phyloP scores from a whole-genome alignment of 1,139 yeast genomes.

The Hanseniaspora uvarum region DNA sequence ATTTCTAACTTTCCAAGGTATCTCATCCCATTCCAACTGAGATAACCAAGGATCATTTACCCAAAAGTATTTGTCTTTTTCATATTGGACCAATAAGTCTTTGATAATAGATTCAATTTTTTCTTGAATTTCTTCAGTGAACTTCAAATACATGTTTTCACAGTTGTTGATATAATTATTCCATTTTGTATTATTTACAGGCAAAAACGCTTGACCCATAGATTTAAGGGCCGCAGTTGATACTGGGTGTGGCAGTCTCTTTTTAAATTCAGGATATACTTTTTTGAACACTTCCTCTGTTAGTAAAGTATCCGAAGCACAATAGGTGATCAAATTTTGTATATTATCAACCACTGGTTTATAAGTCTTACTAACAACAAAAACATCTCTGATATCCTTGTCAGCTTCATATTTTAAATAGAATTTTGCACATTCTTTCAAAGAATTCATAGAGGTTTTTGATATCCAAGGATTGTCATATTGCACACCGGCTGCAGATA shows the following conservation, averaged over 20 bases:
- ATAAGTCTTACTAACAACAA: conserved; percentile 44
- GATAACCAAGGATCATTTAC: conserved; percentile 72
- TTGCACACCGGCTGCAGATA: conserved; percentile 18
- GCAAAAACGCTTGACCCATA: conserved; percentile 66
- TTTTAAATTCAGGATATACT: conserved; percentile 57
- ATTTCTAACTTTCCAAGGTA: conserved; percentile 53
- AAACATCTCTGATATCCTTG: conserved; percentile 56
- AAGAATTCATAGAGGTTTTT: conserved; percentile 66
- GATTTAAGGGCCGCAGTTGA: conserved; percentile 80
- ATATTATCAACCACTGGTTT: conserved; percentile 49
- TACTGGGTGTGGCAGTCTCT: conserved; percentile 83
- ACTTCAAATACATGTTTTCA: conserved; percentile 54
- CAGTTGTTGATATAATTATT: conserved; percentile 55
- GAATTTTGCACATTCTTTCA: conserved; percentile 69
- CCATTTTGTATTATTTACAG: conserved; percentile 66
- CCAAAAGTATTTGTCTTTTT: conserved; percentile 28
- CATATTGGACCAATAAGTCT: conserved; percentile 41
- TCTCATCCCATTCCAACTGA: conserved; percentile 79
- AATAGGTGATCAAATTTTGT: conserved; percentile 57
- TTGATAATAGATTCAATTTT: conserved; percentile 54
- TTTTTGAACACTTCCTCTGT: conserved; percentile 62
- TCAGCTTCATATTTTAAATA: conserved; percentile 66
- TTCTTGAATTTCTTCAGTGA: conserved; percentile 46
- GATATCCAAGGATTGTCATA: conserved; percentile 63
- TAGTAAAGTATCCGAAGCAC: conserved; percentile 73